phyloP scores from a whole-genome alignment of 768 basidiomycete species.

The Pisolithus orientalis region DNA sequence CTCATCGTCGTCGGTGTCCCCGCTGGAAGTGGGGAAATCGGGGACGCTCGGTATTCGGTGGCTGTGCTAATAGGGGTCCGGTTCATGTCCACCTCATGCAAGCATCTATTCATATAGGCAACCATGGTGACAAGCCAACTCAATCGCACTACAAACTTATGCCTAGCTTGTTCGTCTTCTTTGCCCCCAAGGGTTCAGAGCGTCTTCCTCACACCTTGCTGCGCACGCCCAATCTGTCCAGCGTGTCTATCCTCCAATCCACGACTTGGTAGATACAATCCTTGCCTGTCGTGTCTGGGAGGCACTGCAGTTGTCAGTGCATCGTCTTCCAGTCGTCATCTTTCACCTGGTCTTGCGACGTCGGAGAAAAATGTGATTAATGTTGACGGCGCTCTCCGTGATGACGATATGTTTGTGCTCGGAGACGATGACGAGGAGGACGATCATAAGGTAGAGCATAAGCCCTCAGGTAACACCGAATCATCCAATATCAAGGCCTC shows the following conservation, averaged over 20 bases:
- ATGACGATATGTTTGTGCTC: conserved; percentile 59
- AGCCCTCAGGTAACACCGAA: neutral
- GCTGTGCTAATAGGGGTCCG: neutral
- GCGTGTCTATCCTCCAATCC: conserved; percentile 54
- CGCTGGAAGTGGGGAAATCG: neutral
- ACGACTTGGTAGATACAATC: conserved; percentile 60
- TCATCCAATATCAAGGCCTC: neutral
- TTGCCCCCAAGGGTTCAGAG: conserved; percentile 33
- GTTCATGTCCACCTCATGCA: too few species aligned
- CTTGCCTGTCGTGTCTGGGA: conserved; percentile 63
- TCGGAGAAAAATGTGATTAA: conserved; percentile 21
- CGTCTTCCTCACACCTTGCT: conserved; percentile 56
- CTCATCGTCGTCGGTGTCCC: conserved; percentile 11
- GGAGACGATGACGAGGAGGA: conserved; percentile 56
- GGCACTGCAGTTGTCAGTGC: conserved; percentile 38
- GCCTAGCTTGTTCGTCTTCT: conserved; percentile 58
- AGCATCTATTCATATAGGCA: too few species aligned
- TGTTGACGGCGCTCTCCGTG: conserved; percentile 49
- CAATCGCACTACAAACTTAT: conserved; percentile 28
- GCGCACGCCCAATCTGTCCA: conserved; percentile 58
- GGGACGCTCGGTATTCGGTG: neutral
- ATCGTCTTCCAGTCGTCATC: conserved; percentile 12
- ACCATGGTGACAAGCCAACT: too few species aligned
- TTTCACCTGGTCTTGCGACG: neutral
- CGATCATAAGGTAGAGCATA: conserved; percentile 29